These are phyloP conservation scores for Microbotryum lychnidis-dioicae DNA, from an alignment of 1,284 basidiomycete species.

Conservation along the genomic window DNA sequence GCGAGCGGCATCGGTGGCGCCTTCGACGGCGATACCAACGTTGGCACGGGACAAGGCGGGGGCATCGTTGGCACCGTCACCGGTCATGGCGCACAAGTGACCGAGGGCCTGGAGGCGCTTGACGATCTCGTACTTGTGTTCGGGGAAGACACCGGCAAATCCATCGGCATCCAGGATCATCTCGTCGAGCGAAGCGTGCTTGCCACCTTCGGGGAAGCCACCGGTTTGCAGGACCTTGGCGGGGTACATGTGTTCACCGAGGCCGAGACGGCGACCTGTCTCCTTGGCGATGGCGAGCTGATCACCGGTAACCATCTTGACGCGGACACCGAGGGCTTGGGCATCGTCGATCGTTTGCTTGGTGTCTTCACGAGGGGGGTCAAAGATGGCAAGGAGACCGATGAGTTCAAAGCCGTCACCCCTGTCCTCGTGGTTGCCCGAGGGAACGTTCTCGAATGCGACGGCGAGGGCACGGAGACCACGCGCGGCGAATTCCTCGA, in stretches of 20 bases:
- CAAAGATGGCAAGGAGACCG: slow-evolving; percentile 94
- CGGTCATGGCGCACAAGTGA: slow-evolving; percentile 52
- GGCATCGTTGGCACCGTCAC: slow-evolving; percentile 95
- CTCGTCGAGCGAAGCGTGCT: slow-evolving; percentile 73
- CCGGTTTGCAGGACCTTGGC: slow-evolving; percentile 91
- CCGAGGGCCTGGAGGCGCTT: slow-evolving; percentile 82
- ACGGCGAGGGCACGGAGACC: slow-evolving; percentile 97
- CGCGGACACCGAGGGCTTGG: slow-evolving; percentile 86
- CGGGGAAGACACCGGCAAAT: slow-evolving; percentile 93
- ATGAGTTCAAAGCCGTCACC: slow-evolving; percentile 96
- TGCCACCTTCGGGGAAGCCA: slow-evolving; percentile 62
- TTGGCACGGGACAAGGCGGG: slow-evolving; percentile 88
- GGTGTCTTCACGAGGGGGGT: slow-evolving; percentile 95
- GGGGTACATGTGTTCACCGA: slow-evolving; percentile 94
- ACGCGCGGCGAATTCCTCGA: slow-evolving; percentile 87
- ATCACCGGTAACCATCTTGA: slow-evolving; percentile 99
- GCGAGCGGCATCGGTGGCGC: slow-evolving; percentile 90
- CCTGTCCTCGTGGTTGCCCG: slow-evolving; percentile 61
- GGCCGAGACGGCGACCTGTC: slow-evolving; percentile 91
- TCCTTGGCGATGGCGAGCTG: slow-evolving; percentile 99
- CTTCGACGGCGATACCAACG: slow-evolving; percentile 94
- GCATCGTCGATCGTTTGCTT: slow-evolving; percentile 97
- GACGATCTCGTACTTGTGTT: slow-evolving; percentile 78
- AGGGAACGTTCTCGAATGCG: slow-evolving; percentile 83
- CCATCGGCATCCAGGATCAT: slow-evolving; percentile 82